Conservation (phyloP, 2,329 filamentous ascomycete genomes). For the Zymoseptoria pseudotritici region DNA sequence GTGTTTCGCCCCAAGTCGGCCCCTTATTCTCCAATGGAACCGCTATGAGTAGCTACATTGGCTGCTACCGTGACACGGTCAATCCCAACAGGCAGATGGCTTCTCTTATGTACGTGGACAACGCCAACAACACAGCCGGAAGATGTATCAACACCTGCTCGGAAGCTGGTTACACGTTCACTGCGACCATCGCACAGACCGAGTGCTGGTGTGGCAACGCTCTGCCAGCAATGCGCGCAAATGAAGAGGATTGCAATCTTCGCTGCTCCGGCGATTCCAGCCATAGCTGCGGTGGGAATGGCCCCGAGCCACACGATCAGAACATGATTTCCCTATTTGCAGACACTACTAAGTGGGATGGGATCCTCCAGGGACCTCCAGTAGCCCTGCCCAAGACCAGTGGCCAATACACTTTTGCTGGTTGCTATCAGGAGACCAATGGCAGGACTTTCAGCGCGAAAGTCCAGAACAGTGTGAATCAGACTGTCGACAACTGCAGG, state of each 20-base stretch:
- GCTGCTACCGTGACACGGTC: conserved; percentile 21
- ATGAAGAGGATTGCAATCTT: conserved; percentile 19
- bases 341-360: conserved; percentile 20
- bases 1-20: conserved; percentile 3
- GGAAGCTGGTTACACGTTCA: conserved; percentile 22
- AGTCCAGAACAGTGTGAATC: conserved; percentile 15
- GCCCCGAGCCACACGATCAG: neutral
- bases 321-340: conserved; percentile 12
- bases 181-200: conserved; percentile 18
- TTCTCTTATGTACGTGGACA: conserved; percentile 11
- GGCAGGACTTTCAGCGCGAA: conserved; percentile 12
- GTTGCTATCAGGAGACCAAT: conserved; percentile 21
- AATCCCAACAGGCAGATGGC: conserved; percentile 9
- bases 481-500: conserved; percentile 34
- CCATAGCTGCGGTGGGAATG: conserved; percentile 17
- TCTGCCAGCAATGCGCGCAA: conserved; percentile 10
- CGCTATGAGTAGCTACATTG: conserved; percentile 16
- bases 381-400: conserved; percentile 18
- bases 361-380: conserved; percentile 18
- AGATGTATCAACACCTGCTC: conserved; percentile 18
- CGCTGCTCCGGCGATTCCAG: conserved; percentile 21
- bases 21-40: conserved; percentile 5
- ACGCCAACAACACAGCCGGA: conserved; percentile 15
- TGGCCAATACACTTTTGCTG: conserved; percentile 18
- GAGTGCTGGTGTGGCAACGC: conserved; percentile 28